A percentile compares a stretch with the other conserved stretches of the same genome.
Evolutionary conservation across 2,329 filamentous ascomycete species (phyloP).

Genomic region (Aspergillus tubingensis): DNA sequence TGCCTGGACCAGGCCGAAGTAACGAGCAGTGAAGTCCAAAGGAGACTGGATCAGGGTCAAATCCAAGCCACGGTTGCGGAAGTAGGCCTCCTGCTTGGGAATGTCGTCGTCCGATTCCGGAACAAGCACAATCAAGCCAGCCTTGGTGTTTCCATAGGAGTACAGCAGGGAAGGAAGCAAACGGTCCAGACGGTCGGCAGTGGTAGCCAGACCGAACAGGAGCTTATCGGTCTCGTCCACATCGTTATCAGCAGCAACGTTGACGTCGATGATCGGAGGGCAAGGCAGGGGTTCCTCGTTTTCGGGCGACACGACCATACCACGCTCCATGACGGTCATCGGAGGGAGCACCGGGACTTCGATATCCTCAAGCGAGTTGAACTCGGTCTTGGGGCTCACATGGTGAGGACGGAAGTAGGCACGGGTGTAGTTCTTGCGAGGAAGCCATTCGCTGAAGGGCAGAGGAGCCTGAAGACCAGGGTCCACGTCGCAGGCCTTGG

Average conservation of each 20-base stretch:
- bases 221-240: constrained; percentile 45
- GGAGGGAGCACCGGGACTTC: constrained; percentile 41
- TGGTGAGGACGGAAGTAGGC: constrained; percentile 44
- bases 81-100: constrained; percentile 42
- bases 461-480: constrained; percentile 37
- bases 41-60: constrained; percentile 43
- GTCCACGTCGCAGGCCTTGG: constrained; percentile 37
- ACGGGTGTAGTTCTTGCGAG: constrained; percentile 48
- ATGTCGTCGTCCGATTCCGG: constrained; percentile 44
- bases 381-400: constrained; percentile 39
- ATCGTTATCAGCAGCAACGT: constrained; percentile 42
- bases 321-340: constrained; percentile 42
- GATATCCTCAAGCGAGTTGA: constrained; percentile 42
- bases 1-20: constrained; percentile 46
- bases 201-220: constrained; percentile 46
- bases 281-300: constrained; percentile 38
- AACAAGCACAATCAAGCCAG: constrained; percentile 43
- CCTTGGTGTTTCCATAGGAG: constrained; percentile 45
- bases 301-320: constrained; percentile 38
- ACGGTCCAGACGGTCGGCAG: constrained; percentile 45
- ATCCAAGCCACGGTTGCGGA: constrained; percentile 45
- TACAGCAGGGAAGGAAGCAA: constrained; percentile 45
- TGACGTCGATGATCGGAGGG: constrained; percentile 42
- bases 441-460: constrained; percentile 44
- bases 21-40: constrained; percentile 45